Base-by-base conservation (phyloP, 2,329 filamentous ascomycete genomes). In the Colletotrichum costaricense region DNA sequence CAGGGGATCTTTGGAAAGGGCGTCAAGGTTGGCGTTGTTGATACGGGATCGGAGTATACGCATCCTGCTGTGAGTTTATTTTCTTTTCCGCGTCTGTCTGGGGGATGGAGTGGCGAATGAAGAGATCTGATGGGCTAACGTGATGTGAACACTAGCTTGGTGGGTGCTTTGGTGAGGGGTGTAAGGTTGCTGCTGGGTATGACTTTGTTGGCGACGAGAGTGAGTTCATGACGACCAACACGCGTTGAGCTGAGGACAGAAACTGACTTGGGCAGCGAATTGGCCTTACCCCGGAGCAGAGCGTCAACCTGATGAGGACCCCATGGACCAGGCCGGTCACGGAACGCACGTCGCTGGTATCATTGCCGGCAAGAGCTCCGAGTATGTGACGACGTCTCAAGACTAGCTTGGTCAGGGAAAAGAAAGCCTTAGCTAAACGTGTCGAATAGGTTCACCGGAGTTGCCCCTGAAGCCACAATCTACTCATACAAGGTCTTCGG, bases 161-260 rank as follows among this genome's bases (percentile, higher is more conserved):
- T 24, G 85, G 85, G 7, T 84, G 86, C 63, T 87, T 87, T 74
- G 87, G 87, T 6, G 76, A 78, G n/a, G 85, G 84, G 0, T 87
- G 81, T 75, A 81, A 77, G 58, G 75, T 80, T 38, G 63, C 76
- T 3, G n/a, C 63, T 9, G 78, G 78, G 14, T 72, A 76, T 19
- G 78, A 80, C 28, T 74, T 79, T 28, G 77, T 79, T 30, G 78
- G 78, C 7, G 76, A 79, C 24, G 66, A 26, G 7, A 24, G 19
- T 28, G 24, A 22, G 28, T 56, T 22, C 4, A n/a, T 14, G 22
- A 30, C 59, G 58, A 42, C 14, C 30, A 2, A 35, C 33, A 35
- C 11, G 14, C 14, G 38, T 7, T 19, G 16, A 42, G 38, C 14
- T 42, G 16, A 3, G 1, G 38, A 42, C 16, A 14, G 38, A 6